These are phyloP conservation scores for Macaranga tanarius DNA, from an alignment of 441 rosid genomes.

Conservation along the genomic window DNA sequence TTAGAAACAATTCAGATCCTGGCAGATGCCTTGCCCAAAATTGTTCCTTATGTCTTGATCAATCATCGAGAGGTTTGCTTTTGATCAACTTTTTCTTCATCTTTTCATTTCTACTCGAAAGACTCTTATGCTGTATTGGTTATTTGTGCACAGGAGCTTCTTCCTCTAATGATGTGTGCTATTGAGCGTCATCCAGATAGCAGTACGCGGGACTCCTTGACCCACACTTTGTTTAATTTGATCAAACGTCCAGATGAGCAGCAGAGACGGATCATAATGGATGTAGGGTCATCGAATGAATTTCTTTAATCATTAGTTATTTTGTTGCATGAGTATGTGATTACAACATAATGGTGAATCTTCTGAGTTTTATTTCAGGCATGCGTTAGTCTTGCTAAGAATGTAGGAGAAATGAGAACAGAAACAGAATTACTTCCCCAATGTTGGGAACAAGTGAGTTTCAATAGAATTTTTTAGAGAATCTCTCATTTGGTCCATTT, in stretches of 20 bases:
- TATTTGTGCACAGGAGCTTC: conserved; percentile 69
- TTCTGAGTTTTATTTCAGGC: conserved; percentile 57
- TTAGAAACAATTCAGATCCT: conserved; percentile 89
- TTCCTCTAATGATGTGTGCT: conserved; percentile 99
- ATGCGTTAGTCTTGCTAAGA: conserved; percentile 86
- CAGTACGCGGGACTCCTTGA: conserved; percentile 80
- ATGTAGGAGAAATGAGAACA: conserved; percentile 98
- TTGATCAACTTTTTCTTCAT: conserved; percentile 15
- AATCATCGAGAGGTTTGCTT: conserved; percentile 89
- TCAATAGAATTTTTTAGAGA: conserved; percentile 21
- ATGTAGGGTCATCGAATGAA: conserved; percentile 52
- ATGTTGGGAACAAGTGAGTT: conserved; percentile 98
- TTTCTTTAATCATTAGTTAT: conserved; percentile 25
- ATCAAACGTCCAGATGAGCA: conserved; percentile 97
- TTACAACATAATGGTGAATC: conserved; percentile 29
- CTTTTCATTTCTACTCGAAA: not conserved
- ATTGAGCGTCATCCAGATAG: conserved; percentile 94
- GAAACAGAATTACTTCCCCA: conserved; percentile 98
- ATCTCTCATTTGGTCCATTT: conserved; percentile 23
- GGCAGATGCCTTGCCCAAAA: conserved; percentile 95
- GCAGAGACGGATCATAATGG: conserved; percentile 94
- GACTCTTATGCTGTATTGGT: conserved; percentile 11
- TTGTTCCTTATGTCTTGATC: conserved; percentile 95
- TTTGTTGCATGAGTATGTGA: conserved; percentile 18
- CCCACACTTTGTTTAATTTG: conserved; percentile 89